phyloP scores from a whole-genome alignment of 129 eudicot species.

The Flaveria trinervia region DNA sequence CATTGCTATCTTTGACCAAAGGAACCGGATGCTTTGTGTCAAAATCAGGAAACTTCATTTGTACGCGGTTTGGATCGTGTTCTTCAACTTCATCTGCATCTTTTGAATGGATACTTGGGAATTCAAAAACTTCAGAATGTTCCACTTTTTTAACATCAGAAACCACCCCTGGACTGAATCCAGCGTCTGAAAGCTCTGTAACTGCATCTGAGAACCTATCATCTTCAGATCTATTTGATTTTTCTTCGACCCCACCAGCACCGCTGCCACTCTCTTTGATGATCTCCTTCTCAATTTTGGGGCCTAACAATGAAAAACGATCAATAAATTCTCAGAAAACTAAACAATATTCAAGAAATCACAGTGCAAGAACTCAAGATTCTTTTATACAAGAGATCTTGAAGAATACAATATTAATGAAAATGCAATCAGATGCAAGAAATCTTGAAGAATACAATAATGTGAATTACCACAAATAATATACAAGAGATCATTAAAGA shows the following conservation, averaged over 20 bases:
- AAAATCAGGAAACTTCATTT: no score
- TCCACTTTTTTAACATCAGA: slow-evolving; percentile 17
- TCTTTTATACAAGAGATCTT: neutral
- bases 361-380: neutral
- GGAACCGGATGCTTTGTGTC: slow-evolving; percentile 14
- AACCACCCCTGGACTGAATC: slow-evolving; percentile 39
- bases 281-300: slow-evolving; percentile 40
- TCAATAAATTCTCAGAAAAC: slow-evolving; percentile 10
- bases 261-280: slow-evolving; percentile 40
- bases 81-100: slow-evolving; percentile 16
- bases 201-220: slow-evolving; percentile 72
- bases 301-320: slow-evolving; percentile 41
- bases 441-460: neutral
- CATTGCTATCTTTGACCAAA: slow-evolving; percentile 18
- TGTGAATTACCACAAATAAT: neutral
- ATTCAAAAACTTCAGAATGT: slow-evolving; percentile 13
- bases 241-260: slow-evolving; percentile 44
- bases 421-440: neutral
- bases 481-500: neutral
- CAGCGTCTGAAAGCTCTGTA: slow-evolving; percentile 64
- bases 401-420: neutral
- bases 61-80: neutral
- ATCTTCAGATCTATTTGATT: slow-evolving; percentile 63
- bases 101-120: slow-evolving; percentile 19
- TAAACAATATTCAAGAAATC: neutral